These are phyloP conservation scores for Cyphellophora attinorum DNA, from an alignment of 2,329 filamentous ascomycete species.

Conservation along the genomic window DNA sequence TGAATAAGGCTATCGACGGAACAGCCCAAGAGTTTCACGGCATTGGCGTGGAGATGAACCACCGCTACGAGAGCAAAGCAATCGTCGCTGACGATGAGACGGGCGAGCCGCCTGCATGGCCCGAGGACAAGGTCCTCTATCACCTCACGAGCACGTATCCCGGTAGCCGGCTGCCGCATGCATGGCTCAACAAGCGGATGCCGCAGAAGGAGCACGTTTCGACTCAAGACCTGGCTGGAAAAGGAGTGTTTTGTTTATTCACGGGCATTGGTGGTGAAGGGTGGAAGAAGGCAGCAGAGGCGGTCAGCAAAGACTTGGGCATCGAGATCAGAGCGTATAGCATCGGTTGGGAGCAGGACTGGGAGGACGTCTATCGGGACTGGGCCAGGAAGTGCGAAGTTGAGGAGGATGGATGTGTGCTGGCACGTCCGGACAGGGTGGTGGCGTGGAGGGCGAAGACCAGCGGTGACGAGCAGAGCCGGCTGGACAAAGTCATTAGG, in stretches of 20 bases:
- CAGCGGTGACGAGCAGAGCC: constrained; percentile 4
- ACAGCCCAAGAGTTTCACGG: constrained; percentile 44
- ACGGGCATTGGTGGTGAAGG: constrained; percentile 46
- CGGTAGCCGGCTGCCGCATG: constrained; percentile 52
- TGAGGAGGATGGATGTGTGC: constrained; percentile 47
- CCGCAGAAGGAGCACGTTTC: constrained; percentile 37
- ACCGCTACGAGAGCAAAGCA: constrained; percentile 38
- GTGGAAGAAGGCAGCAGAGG: constrained; percentile 43
- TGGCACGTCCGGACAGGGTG: constrained; percentile 51
- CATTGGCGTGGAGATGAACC: constrained; percentile 52
- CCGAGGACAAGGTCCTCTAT: constrained; percentile 32
- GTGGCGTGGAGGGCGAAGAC: constrained; percentile 41
- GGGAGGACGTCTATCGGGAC: constrained; percentile 52
- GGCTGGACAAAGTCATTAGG: constrained; percentile 2
- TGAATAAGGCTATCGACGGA: constrained; percentile 33
- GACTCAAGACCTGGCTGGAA: constrained; percentile 51
- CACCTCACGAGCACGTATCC: constrained; percentile 46
- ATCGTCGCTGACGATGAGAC: constrained; percentile 37
- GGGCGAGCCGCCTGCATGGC: constrained; percentile 15
- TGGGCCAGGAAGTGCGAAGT: constrained; percentile 47
- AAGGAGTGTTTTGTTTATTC: constrained; percentile 42
- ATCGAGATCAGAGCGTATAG: constrained; percentile 40
- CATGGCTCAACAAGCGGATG: constrained; percentile 46
- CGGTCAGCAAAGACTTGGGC: constrained; percentile 28
- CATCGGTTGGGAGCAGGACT: constrained; percentile 51